Base-by-base conservation (phyloP, 441 rosid genomes). In the Pelargonium cotyledonis region DNA sequence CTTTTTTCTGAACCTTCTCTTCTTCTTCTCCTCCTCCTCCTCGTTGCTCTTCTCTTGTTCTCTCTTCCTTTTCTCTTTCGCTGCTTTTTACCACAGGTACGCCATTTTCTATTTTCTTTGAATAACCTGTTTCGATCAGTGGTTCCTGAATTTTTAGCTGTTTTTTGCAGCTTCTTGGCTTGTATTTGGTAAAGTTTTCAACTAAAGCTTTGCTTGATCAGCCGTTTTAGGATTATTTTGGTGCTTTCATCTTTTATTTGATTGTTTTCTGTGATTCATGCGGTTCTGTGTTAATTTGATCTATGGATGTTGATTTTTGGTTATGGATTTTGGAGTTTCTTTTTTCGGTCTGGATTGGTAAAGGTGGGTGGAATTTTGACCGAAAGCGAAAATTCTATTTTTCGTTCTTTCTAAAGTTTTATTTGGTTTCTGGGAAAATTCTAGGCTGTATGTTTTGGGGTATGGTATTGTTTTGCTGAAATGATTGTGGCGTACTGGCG, bases 161-260 rank as follows among this genome's bases (percentile, higher is more conserved):
- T 46, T 55, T 31, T 3, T 31, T 31, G 5, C 5, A 31, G 38
- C 38, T 19, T 53, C 46, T n/a, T 55, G 69, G 21, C 55, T 62
- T 69, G 79, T 70, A 66, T 75, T 75, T 72, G 46, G 65, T 67
- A 12, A 63, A 4, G 23, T 72, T 5, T 8, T 46, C 15, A 26
- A 55, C 61, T 46, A 47, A 65, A 44, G 57, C 60, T 38, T 46
- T 8, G 12, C 41, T 69, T 60, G 69, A 78, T 75, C 70, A 47
- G 44, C 47, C 61, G 21, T 63, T 70, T 65, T 69, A 11, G 47
- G 16, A 9, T 19, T 8, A 1, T 66, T 68, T 68, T 40, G 31
- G 58, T 57, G 51, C 8, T 55, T 66, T 74, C 61, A 5, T 76
- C 11, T 65, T 65, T 51, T 68, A 21, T 72, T 69, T 63, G 4